Base-by-base conservation (phyloP, 306 rosid genomes). In the Glycine soja region DNA sequence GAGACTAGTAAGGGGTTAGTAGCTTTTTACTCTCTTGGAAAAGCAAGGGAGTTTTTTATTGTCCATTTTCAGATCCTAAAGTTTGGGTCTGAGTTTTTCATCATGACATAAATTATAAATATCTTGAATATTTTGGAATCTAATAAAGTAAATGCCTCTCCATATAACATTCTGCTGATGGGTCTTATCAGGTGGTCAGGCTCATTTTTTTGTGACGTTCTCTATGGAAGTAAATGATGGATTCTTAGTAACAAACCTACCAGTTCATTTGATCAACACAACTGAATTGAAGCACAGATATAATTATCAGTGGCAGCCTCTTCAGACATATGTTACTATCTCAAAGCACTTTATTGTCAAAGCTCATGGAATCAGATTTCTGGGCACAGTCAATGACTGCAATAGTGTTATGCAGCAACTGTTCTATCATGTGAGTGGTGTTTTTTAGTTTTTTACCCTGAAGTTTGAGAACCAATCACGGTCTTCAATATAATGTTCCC, bases 221-320 rank as follows among this genome's bases (percentile, higher is more conserved):
- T 92, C 98, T 38, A 59, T 92, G 85, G 98, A 92, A 87, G 98
- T 92, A n/a, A 85, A 78, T 74, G 87, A 88, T 32, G 98, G 98
- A 74, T 53, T 84, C 58, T 73, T 94, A 83, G 81, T 76, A 2
- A 83, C 94, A 24, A 94, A 87, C 81, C 91, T 94, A 5, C 98
- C 98, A 6, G 79, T 91, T 40, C 89, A 88, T 80, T 87, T 94
- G 83, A 86, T 90, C 84, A 80, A 85, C 42, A 83, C 95, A 61
- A 90, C 93, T 36, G 98, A 94, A 78, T 65, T 94, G 85, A 89
- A 85, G 90, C 81, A 82, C 30, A 83, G 61, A 73, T 71, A 73
- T 40, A 87, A 80, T 74, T 81, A 86, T 76, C 89, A 76, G 65
- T 94, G 98, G 98, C 94, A 89, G 48, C 90, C 94, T 79, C 91